phyloP scores from a whole-genome alignment of 768 basidiomycete species.

The Chalciporus pseudorubinellus region DNA sequence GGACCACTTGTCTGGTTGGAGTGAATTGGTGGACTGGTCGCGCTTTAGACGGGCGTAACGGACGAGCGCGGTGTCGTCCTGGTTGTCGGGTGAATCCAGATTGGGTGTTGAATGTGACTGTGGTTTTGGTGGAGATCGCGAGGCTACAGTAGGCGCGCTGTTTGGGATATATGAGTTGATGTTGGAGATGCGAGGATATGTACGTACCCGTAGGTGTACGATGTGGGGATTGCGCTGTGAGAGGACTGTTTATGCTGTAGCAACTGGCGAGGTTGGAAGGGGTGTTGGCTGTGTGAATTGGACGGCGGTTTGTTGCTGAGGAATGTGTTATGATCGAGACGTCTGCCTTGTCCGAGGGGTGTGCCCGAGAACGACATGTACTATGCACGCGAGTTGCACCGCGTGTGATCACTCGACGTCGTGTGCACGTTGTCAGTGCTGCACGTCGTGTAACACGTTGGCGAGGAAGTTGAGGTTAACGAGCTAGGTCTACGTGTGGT shows the following conservation, averaged over 20 bases:
- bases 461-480: background rate
- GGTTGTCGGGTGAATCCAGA: slow-evolving; percentile 43
- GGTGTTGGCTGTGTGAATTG: slow-evolving; percentile 33
- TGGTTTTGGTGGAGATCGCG: slow-evolving; percentile 60
- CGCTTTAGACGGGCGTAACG: slow-evolving; percentile 49
- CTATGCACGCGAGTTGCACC: slow-evolving; percentile 14
- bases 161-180: slow-evolving; percentile 16
- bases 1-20: slow-evolving; percentile 65
- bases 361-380: slow-evolving; percentile 87
- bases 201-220: slow-evolving; percentile 71
- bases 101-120: slow-evolving; percentile 31
- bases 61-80: slow-evolving; percentile 45
- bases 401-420: slow-evolving; percentile 20
- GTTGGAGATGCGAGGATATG: slow-evolving; percentile 2
- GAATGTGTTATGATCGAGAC: slow-evolving; percentile 78
- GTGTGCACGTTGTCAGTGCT: slow-evolving; percentile 1
- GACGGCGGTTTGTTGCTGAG: slow-evolving; percentile 56
- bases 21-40: slow-evolving; percentile 34
- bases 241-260: slow-evolving; percentile 34
- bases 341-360: slow-evolving; percentile 81
- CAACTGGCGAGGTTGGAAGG: slow-evolving; percentile 24
- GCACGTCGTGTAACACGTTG: slow-evolving; percentile 14
- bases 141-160: slow-evolving; percentile 54
- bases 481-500: no score
- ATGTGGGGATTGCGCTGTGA: slow-evolving; percentile 47